Percentiles rank a stretch among this genome's conserved stretches.
Conservation (phyloP, 2,329 filamentous ascomycete genomes). For the Fusarium sp. region DNA sequence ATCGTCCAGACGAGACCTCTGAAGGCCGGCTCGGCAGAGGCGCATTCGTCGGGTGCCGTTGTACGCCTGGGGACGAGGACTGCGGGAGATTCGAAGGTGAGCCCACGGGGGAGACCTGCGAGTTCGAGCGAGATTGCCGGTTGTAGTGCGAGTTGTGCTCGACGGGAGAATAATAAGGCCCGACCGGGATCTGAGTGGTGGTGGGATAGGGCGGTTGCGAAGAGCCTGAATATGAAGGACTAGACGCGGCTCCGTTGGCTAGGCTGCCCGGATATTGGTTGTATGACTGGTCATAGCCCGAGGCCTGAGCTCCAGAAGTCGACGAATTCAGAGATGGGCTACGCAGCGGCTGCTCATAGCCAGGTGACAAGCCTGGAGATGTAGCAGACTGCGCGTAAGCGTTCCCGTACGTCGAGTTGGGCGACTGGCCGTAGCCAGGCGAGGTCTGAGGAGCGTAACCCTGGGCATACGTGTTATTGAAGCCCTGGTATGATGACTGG, state of each 20-base stretch:
- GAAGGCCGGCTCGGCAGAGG: conserved; percentile 67
- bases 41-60: conserved; percentile 70
- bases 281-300: conserved; percentile 53
- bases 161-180: conserved; percentile 60
- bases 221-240: conserved; percentile 49
- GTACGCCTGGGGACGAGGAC: conserved; percentile 57
- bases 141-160: conserved; percentile 60
- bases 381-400: conserved; percentile 43
- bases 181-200: conserved; percentile 64
- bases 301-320: conserved; percentile 42
- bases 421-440: conserved; percentile 52
- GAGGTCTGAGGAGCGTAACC: conserved; percentile 54
- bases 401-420: conserved; percentile 50
- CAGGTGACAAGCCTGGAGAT: conserved; percentile 47
- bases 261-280: conserved; percentile 52
- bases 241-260: conserved; percentile 54
- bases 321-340: conserved; percentile 50
- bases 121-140: conserved; percentile 61
- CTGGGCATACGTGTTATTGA: conserved; percentile 57
- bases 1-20: conserved; percentile 53
- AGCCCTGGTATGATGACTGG: conserved; percentile 63
- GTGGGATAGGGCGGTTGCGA: conserved; percentile 64
- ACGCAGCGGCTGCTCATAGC: conserved; percentile 57
- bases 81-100: conserved; percentile 58
- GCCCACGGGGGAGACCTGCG: conserved; percentile 60